Evolutionary conservation across 768 basidiomycete genomes (phyloP).

Genomic region (Psilocybe azurescens): DNA sequence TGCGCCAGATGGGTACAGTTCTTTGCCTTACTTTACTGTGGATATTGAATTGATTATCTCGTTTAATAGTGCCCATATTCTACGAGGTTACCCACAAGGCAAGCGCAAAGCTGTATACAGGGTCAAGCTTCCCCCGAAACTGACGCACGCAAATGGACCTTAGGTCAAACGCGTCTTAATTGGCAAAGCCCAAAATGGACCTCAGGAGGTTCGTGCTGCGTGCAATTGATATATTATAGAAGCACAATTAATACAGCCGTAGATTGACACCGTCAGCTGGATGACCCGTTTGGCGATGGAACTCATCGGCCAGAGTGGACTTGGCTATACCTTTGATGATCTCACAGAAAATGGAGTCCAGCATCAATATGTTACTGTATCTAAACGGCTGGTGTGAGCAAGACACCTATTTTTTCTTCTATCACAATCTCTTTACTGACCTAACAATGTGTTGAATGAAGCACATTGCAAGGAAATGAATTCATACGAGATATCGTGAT

Average conservation of each 20-base stretch:
- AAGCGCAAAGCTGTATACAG: background rate
- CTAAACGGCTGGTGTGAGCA: background rate
- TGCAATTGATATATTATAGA: background rate
- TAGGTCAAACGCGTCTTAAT: conserved; percentile 33
- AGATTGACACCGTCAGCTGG: conserved; percentile 42
- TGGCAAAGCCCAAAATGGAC: conserved; percentile 29
- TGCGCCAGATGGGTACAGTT: conserved; percentile 41
- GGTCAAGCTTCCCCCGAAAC: no score
- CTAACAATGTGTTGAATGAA: background rate
- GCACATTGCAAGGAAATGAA: background rate
- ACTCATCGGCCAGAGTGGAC: conserved; percentile 51
- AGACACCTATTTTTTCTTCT: no score
- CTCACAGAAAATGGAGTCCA: conserved; percentile 33
- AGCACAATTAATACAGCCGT: conserved; percentile 18
- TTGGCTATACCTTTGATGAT: conserved; percentile 46
- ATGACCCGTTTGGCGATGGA: conserved; percentile 52
- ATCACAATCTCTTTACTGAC: no score
- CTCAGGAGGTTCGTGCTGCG: conserved; percentile 34
- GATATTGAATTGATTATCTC: background rate
- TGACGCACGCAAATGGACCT: background rate
- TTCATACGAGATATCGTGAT: conserved; percentile 15
- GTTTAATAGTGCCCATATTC: conserved; percentile 36
- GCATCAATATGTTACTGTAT: conserved; percentile 14
- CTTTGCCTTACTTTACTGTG: background rate
- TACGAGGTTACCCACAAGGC: conserved; percentile 35